Conservation (phyloP, 805 yeast species). For the Wickerhamiella qilinensis region DNA sequence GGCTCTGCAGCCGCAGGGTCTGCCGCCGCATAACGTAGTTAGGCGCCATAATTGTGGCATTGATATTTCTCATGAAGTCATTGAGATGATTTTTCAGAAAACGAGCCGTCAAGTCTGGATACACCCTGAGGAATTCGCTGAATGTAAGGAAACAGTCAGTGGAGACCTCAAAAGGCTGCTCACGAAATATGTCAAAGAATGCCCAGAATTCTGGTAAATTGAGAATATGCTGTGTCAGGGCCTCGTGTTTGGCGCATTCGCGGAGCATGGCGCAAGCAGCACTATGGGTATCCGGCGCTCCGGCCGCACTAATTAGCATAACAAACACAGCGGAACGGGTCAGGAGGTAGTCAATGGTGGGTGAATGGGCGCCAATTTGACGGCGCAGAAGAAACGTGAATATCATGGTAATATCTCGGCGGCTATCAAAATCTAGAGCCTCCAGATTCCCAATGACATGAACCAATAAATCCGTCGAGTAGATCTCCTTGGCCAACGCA, state of each 20-base stretch:
- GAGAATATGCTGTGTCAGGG: conserved; percentile 43
- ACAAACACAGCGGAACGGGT: conserved; percentile 49
- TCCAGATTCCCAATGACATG: conserved; percentile 41
- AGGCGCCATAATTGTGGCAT: conserved; percentile 52
- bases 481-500: conserved; percentile 64
- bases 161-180: conserved; percentile 72
- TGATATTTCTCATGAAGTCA: conserved; percentile 44
- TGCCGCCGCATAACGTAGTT: conserved; percentile 91
- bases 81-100: conserved; percentile 47
- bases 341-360: conserved; percentile 73
- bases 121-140: conserved; percentile 53
- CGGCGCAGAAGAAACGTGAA: conserved; percentile 67
- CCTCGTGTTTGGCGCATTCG: conserved; percentile 71
- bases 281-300: conserved; percentile 52
- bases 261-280: conserved; percentile 65
- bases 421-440: conserved; percentile 73
- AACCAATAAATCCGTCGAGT: conserved; percentile 50
- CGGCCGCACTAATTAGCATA: conserved; percentile 55
- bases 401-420: conserved; percentile 63
- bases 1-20: conserved; percentile 55
- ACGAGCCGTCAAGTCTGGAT: conserved; percentile 51
- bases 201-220: conserved; percentile 58
- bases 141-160: conserved; percentile 73
- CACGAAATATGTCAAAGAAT: conserved; percentile 60
- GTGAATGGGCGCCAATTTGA: conserved; percentile 52